Conservation (phyloP, 495 filamentous ascomycete genomes). For the Penicillium pancosmium region DNA sequence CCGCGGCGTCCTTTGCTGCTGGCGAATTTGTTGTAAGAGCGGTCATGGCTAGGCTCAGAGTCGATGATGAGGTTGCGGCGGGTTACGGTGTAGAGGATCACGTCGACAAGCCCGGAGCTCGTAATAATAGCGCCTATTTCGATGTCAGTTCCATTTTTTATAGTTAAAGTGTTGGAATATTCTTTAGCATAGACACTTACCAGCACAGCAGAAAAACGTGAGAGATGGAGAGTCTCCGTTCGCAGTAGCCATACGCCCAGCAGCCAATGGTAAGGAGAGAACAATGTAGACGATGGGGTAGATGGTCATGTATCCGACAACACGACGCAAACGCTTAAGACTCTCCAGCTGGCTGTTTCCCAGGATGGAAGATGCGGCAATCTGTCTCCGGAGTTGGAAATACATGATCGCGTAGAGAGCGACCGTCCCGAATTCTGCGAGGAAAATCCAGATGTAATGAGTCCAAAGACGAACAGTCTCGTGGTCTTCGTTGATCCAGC, state of each 20-base stretch:
- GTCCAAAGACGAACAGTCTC: constrained; percentile 65
- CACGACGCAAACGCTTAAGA: constrained; percentile 44
- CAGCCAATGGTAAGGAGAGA: constrained; percentile 71
- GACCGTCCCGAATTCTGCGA: constrained; percentile 65
- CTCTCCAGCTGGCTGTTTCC: constrained; percentile 42
- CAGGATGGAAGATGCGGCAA: constrained; percentile 44
- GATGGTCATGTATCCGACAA: constrained; percentile 70
- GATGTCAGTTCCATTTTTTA: not conserved
- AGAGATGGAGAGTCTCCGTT: constrained; percentile 55
- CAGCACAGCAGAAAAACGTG: constrained; percentile 67
- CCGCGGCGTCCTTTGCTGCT: constrained; percentile 37
- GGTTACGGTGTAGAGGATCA: constrained; percentile 72
- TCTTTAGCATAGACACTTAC: constrained; percentile 9
- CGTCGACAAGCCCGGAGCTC: constrained; percentile 74
- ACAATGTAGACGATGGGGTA: constrained; percentile 76
- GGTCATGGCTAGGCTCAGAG: constrained; percentile 43
- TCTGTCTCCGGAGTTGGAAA: constrained; percentile 55
- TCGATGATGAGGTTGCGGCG: constrained; percentile 51
- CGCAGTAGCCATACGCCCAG: constrained; percentile 68
- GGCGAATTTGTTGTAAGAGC: constrained; percentile 40
- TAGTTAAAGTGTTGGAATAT: not conserved
- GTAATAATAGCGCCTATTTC: constrained; percentile 62
- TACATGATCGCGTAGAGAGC: constrained; percentile 67
- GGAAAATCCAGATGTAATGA: constrained; percentile 82
- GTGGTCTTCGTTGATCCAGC: constrained; percentile 69